phyloP scores from a whole-genome alignment of 257 asterid species.

The Salvia hispanica region DNA sequence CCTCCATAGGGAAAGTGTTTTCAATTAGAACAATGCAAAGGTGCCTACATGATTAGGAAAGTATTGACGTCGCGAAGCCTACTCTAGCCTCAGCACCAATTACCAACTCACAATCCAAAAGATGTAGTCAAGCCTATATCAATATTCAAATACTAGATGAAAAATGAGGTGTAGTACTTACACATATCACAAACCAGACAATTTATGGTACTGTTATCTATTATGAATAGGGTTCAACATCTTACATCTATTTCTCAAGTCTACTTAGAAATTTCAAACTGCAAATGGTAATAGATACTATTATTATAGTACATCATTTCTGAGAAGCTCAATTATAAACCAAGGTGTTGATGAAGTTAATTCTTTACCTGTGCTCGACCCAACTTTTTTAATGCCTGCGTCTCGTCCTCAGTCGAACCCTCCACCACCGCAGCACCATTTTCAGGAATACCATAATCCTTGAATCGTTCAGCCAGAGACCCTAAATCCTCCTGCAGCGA shows the following conservation, averaged over 20 bases:
- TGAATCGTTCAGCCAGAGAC: slow-evolving; percentile 67
- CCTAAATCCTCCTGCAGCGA: slow-evolving; percentile 81
- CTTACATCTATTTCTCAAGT: neutral
- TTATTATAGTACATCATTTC: neutral
- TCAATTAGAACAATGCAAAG: neutral
- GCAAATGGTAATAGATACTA: neutral
- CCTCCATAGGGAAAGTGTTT: neutral
- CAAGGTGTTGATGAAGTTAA: slow-evolving; percentile 14
- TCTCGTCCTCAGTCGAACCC: slow-evolving; percentile 58
- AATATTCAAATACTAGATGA: neutral
- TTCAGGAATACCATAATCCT: slow-evolving; percentile 65
- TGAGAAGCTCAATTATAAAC: slow-evolving; percentile 18
- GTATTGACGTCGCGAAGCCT: slow-evolving; percentile 1
- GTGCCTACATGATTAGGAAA: neutral
- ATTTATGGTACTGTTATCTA: neutral
- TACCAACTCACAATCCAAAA: neutral
- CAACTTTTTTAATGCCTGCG: slow-evolving; percentile 63
- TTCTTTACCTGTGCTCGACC: slow-evolving; percentile 76
- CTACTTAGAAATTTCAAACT: neutral
- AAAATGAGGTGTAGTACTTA: neutral
- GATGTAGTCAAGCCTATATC: neutral
- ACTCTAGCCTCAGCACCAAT: slow-evolving; percentile 13
- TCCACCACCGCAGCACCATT: slow-evolving; percentile 47
- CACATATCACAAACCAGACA: slow-evolving; percentile 11
- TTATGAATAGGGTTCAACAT: neutral